phyloP scores from a whole-genome alignment of 2,329 filamentous ascomycete species.

The Sporothrix euskadiensis region DNA sequence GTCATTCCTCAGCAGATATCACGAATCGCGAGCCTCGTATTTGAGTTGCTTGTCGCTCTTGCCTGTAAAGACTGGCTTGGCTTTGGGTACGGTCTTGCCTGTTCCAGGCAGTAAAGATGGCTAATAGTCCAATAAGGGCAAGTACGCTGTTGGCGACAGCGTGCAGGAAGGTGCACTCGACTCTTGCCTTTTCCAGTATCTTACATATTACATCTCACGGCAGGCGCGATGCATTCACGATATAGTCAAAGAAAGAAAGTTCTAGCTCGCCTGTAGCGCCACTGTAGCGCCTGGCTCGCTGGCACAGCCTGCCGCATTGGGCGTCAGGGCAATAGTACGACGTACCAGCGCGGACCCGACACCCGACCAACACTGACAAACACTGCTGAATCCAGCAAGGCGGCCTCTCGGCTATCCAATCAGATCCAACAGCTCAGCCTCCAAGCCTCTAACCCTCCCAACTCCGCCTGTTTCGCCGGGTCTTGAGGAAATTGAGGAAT shows the following conservation, averaged over 20 bases:
- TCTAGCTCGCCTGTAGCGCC: not conserved
- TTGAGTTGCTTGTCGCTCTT: not conserved
- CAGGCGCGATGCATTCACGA: not conserved
- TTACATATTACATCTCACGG: not conserved
- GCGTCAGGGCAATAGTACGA: not conserved
- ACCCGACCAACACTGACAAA: not conserved
- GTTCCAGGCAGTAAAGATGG: not conserved
- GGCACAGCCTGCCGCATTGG: not conserved
- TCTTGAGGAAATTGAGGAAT: not conserved
- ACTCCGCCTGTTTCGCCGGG: conserved; percentile 15
- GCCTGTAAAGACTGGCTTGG: not conserved
- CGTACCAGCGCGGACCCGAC: not conserved
- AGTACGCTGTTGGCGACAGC: not conserved
- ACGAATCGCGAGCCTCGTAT: not conserved
- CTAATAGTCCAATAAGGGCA: not conserved
- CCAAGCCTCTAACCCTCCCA: not conserved
- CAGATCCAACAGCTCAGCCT: conserved; percentile 14
- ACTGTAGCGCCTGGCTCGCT: not conserved
- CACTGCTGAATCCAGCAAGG: conserved; percentile 14
- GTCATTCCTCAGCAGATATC: not conserved
- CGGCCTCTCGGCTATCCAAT: conserved; percentile 23
- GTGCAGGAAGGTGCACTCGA: not conserved
- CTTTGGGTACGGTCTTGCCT: not conserved
- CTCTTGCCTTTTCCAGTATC: too few species aligned
- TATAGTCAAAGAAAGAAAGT: not conserved